Conservation (phyloP, 805 yeast genomes). For the Ogataea nakhonphanomensis region DNA sequence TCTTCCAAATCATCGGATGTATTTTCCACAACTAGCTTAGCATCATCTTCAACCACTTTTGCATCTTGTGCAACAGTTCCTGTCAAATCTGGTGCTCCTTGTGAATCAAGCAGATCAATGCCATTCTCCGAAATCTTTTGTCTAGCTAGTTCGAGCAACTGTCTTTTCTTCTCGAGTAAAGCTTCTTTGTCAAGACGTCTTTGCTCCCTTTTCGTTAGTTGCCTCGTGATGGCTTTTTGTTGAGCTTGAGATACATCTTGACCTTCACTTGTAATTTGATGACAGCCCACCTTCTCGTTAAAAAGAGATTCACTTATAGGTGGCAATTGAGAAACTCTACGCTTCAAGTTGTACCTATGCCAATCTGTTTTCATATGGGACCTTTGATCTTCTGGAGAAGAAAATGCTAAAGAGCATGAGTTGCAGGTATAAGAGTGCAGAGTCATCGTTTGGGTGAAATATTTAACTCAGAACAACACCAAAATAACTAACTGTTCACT, state of each 20-base stretch:
- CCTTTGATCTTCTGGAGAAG: constrained; percentile 80
- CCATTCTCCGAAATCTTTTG: constrained; percentile 33
- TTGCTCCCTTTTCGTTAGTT: constrained; percentile 46
- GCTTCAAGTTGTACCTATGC: constrained; percentile 94
- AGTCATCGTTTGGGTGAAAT: neutral
- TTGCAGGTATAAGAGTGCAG: constrained; percentile 59
- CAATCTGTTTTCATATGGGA: constrained; percentile 96
- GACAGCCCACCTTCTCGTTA: constrained; percentile 26
- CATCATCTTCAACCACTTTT: constrained; percentile 2
- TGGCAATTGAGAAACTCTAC: constrained; percentile 83
- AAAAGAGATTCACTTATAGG: constrained; percentile 45
- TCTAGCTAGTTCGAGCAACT: constrained; percentile 46
- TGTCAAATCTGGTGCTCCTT: no score
- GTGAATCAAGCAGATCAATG: neutral
- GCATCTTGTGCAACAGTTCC: constrained; percentile 23
- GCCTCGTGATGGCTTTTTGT: constrained; percentile 6
- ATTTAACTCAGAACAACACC: neutral
- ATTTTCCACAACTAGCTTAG: constrained; percentile 17
- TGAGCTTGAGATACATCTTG: constrained; percentile 14
- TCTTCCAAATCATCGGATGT: constrained; percentile 32
- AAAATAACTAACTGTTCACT: neutral
- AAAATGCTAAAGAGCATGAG: constrained; percentile 80
- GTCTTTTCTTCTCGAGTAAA: constrained; percentile 44
- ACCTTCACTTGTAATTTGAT: constrained; percentile 23
- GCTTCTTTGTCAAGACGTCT: constrained; percentile 50